These are phyloP conservation scores for Agrocybe pediades DNA, from an alignment of 768 basidiomycete genomes.

Conservation along the genomic window DNA sequence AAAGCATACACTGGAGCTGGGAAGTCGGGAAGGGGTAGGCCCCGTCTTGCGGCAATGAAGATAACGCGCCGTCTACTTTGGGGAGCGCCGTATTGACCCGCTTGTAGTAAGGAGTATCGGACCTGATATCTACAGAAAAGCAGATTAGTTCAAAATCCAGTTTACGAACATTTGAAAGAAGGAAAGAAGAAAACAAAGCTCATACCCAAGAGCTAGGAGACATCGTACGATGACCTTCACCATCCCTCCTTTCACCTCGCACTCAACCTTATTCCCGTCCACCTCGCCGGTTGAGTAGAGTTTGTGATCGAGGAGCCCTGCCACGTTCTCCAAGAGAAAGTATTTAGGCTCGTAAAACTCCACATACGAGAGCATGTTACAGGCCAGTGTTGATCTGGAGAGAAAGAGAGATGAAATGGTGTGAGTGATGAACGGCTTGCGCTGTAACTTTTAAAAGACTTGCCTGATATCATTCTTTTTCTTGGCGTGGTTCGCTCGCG, in stretches of 20 bases:
- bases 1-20: slow-evolving; percentile 65
- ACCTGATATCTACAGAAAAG: slow-evolving; percentile 59
- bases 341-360: slow-evolving; percentile 65
- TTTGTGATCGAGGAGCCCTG: slow-evolving; percentile 55
- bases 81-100: slow-evolving; percentile 72
- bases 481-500: slow-evolving; percentile 63
- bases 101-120: slow-evolving; percentile 64
- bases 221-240: slow-evolving; percentile 68
- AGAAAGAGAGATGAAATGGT: too few relatives aligned
- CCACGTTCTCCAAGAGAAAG: slow-evolving; percentile 75
- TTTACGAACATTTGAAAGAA: too few relatives aligned
- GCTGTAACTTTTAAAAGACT: slow-evolving; percentile 4
- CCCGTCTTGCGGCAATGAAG: slow-evolving; percentile 65
- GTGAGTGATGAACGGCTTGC: too few relatives aligned
- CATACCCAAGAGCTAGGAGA: slow-evolving; percentile 67
- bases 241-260: slow-evolving; percentile 53
- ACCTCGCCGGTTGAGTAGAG: slow-evolving; percentile 37
- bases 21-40: slow-evolving; percentile 57
- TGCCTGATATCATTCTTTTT: slow-evolving; percentile 64
- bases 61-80: slow-evolving; percentile 70
- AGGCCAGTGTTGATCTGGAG: slow-evolving; percentile 59
- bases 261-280: slow-evolving; percentile 26
- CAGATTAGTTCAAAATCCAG: background rate
- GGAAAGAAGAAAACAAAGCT: slow-evolving; percentile 24
- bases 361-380: slow-evolving; percentile 71